Evolutionary conservation across 495 filamentous ascomycete genomes (phyloP).

Genomic region (Neurospora hispaniola): DNA sequence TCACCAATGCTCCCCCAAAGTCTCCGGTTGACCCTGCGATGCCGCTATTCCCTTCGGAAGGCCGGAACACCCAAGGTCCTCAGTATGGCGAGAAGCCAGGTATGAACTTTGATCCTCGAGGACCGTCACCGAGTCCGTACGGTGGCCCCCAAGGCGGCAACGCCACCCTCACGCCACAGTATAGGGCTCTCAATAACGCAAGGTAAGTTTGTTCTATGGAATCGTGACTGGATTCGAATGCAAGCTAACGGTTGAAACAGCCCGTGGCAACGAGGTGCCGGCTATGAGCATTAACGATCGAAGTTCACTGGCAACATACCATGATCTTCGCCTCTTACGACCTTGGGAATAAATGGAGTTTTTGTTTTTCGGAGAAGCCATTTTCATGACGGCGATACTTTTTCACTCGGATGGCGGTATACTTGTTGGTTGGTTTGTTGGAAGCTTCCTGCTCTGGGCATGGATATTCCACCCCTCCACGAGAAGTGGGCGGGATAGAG

Average conservation of each 20-base stretch:
- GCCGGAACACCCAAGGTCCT: constrained; percentile 9
- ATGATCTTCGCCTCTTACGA: background rate
- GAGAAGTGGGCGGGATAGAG: background rate
- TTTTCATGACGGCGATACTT: background rate
- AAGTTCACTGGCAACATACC: background rate
- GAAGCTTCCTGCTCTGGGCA: background rate
- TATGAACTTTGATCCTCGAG: constrained; percentile 7
- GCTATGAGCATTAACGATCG: constrained; percentile 33
- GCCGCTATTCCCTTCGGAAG: constrained; percentile 45
- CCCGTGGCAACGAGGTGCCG: constrained; percentile 46
- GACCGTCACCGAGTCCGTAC: constrained; percentile 11
- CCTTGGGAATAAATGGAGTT: constrained; percentile 3
- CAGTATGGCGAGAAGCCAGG: constrained; percentile 3
- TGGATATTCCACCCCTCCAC: background rate
- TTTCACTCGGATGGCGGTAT: background rate
- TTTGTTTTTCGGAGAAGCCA: constrained; percentile 1
- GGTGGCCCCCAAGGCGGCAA: constrained; percentile 1
- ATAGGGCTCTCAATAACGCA: constrained; percentile 24
- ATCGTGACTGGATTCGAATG: background rate
- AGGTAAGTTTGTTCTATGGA: constrained; percentile 31
- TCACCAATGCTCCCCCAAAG: constrained; percentile 30
- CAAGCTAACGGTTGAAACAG: constrained; percentile 23
- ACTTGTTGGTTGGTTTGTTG: background rate
- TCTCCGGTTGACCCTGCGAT: constrained; percentile 56
- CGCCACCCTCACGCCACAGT: constrained; percentile 4